Evolutionary conservation across 73 alveolate species (phyloP).

Genomic region (Blepharisma stoltei): DNA sequence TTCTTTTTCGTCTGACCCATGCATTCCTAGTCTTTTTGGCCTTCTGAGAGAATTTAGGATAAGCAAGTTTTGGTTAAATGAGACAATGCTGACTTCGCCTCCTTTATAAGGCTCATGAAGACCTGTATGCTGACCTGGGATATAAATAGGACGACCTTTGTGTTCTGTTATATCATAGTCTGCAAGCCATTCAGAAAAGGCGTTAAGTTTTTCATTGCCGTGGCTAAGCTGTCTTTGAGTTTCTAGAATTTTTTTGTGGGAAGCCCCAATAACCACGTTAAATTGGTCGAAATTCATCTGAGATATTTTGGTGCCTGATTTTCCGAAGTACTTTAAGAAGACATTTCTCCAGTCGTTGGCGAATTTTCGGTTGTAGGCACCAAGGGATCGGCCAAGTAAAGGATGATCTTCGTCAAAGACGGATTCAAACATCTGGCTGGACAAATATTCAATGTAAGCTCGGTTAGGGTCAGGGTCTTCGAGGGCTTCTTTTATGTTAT

Average conservation of each 20-base stretch:
- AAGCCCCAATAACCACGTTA: constrained; percentile 37
- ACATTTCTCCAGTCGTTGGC: constrained; percentile 55
- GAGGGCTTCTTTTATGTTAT: constrained; percentile 66
- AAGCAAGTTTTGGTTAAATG: constrained; percentile 81
- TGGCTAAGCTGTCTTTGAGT: constrained; percentile 35
- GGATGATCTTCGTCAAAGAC: not conserved
- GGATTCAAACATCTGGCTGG: not conserved
- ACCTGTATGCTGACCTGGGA: constrained; percentile 82
- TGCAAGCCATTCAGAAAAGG: constrained; percentile 86
- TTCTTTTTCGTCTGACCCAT: constrained; percentile 96
- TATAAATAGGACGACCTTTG: constrained; percentile 68
- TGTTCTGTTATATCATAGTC: constrained; percentile 61
- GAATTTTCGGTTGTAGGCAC: constrained; percentile 86
- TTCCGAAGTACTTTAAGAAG: constrained; percentile 53
- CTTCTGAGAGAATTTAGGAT: constrained; percentile 89
- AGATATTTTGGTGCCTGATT: constrained; percentile 51
- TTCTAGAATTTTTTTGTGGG: constrained; percentile 56
- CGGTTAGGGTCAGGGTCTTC: constrained; percentile 37
- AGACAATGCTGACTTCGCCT: constrained; percentile 77
- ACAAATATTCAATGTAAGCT: constrained; percentile 26
- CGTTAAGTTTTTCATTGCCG: constrained; percentile 79
- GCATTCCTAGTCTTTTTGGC: constrained; percentile 91
- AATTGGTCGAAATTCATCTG: constrained; percentile 40
- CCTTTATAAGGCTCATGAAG: constrained; percentile 68
- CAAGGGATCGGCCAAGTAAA: constrained; percentile 50